A percentile compares a stretch with the other conserved stretches of the same genome.
Conservation (phyloP, 1,284 basidiomycete species). For the Mycosarcoma mackinlayi region DNA sequence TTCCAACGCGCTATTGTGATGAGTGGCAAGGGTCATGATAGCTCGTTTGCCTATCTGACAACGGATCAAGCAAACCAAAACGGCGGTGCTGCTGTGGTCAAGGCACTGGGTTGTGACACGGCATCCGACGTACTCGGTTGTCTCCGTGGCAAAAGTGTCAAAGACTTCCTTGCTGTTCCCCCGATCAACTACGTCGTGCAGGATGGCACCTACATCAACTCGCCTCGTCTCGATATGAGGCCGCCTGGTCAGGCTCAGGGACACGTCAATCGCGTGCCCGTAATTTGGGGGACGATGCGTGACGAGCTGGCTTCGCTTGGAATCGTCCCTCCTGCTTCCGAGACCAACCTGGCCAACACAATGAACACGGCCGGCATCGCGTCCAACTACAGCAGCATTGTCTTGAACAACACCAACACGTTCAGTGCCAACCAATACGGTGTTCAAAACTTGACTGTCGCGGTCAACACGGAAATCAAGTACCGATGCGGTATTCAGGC, state of each 20-base stretch:
- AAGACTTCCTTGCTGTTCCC: conserved; percentile 19
- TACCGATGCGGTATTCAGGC: conserved; percentile 43
- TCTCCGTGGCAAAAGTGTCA: conserved; percentile 33
- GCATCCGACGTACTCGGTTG: conserved; percentile 42
- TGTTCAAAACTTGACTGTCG: conserved; percentile 37
- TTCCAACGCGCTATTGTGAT: conserved; percentile 42
- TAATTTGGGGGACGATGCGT: conserved; percentile 51
- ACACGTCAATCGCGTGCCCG: conserved; percentile 49
- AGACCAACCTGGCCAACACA: conserved; percentile 35
- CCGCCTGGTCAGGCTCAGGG: conserved; percentile 14
- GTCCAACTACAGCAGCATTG: conserved; percentile 36
- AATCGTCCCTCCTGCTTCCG: conserved; percentile 37
- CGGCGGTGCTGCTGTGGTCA: conserved; percentile 21
- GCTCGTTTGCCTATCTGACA: conserved; percentile 23
- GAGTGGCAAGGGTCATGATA: conserved; percentile 33
- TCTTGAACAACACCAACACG: conserved; percentile 26
- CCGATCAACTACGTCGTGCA: conserved; percentile 16
- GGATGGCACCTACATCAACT: conserved; percentile 43
- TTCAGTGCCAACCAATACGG: conserved; percentile 36
- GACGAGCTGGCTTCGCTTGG: conserved; percentile 56
- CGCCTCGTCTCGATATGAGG: conserved; percentile 41
- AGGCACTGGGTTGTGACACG: conserved; percentile 30
- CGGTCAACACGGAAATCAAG: conserved; percentile 42
- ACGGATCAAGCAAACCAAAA: conserved; percentile 18
- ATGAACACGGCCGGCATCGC: conserved; percentile 42